Evolutionary conservation across 495 filamentous ascomycete genomes (phyloP), one percentile per base, ranked within the genome.

Genomic region (Trichoderma gamsii): DNA sequence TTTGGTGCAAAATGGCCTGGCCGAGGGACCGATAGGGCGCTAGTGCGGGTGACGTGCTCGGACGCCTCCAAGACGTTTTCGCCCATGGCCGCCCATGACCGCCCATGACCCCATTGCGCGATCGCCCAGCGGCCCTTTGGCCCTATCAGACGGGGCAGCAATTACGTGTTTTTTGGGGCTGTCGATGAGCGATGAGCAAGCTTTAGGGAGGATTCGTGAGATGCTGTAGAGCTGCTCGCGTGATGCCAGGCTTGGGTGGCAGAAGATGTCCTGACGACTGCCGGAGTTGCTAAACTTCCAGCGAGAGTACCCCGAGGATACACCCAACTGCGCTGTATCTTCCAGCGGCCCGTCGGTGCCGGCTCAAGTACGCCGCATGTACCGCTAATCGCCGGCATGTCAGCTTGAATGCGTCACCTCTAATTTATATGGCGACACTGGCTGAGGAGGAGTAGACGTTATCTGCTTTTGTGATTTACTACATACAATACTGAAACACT

Each of bases 31-130:
- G 56, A 61, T 61, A 29, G 23, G 56, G 16, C 56, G 56, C 56
- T 61, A 61, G 56, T 61, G 56, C 56, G 25, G 56, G 56, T 61
- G 56, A 61, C 56, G 56, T 61, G 56, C 56, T 61, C 56, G 25
- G 56, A 25, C 56, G 23, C 56, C 56, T 32, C 56, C 56, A 61
- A 61, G 56, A 61, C 56, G 56, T 61, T 61, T 61, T 61, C 27
- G 49, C 56, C 56, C 56, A 61, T 61, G 56, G 16, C 56, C 56
- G n/a, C n/a, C n/a, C n/a, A n/a, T n/a, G n/a, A n/a, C n/a, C 27
- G 49, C 56, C 56, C 56, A 61, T 61, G 56, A 32, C 56, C 56
- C 56, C n/a, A 59, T 61, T 61, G 56, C 56, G 56, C 56, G 56
- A 61, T 61, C 25, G 27, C 56, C 56, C 56, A 32, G 16, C 29